Evolutionary conservation across 2,329 filamentous ascomycete species (phyloP), one percentile per base, ranked within the genome.

Genomic region (Ascomycota sp.): DNA sequence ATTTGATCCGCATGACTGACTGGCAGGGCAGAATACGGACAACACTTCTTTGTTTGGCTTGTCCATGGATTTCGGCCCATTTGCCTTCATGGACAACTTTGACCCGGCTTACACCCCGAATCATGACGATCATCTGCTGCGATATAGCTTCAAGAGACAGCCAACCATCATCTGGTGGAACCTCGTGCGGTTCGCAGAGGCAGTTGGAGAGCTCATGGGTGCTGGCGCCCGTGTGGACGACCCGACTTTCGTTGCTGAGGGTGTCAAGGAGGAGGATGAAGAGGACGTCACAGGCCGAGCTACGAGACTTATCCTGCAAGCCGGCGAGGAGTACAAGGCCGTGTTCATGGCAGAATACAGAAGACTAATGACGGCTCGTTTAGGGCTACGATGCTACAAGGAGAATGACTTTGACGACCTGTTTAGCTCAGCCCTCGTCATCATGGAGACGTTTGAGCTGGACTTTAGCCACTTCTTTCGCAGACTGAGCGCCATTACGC

Each of bases 101-200:
- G 86, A 98, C 47, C 86, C 86, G 0, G 62, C 66, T 11, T 98
- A 95, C 52, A 98, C 89, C 0, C 89, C 89, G 1, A 98, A 98
- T 49, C 89, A 98, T 51, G 89, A 98, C 52, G 89, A 98, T 48
- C 66, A 77, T 48, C 67, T 77, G 57, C 61, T 92, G 25, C 71
- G 89, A 32, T 98, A 98, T 52, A 75, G 73, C 42, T 98, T 95
- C 60, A 75, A 76, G 43, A 92, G 92, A 50, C 89, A 98, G 49
- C 84, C 89, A 0, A 84, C 76, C 30, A 79, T 98, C 37, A 89
- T 98, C 47, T 98, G 89, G 89, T 98, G 89, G 89, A 95, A 95
- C 47, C 64, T 95, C 0, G 82, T 93, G 1, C 73, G 89, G 2
- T 66, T 98, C 0, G 89, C 83, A 37, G 89, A 98, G 56, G 70